Evolutionary conservation across 2,329 filamentous ascomycete genomes (phyloP), one percentile per base, ranked within the genome.

Genomic region (Ceratocystis smalleyi): DNA sequence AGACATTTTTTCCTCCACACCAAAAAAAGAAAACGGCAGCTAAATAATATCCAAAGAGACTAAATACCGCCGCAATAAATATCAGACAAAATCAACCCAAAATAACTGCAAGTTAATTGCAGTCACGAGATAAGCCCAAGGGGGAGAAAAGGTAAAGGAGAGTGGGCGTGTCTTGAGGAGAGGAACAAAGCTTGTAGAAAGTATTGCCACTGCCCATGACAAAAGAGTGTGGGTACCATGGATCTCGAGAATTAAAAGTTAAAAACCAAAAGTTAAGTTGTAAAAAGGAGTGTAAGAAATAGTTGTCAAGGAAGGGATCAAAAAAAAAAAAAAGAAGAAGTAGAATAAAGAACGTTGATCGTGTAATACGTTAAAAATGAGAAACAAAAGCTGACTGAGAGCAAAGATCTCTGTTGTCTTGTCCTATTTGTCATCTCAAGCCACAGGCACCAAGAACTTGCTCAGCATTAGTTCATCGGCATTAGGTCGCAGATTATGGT

Each of bases 381-480:
- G 27, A 15, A 47, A 15, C 7, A 12, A 47, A 17, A 27, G 1
- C n/a, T 17, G 2, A 15, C 22, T 17, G 24, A 19, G 32, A 15
- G 35, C 35, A 40, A 40, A 40, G 32, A 40, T 40, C 1, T 40
- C 12, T 40, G 35, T 40, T 40, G 35, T 40, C 8, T 40, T 40
- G 35, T 40, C 35, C 35, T 40, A 40, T 40, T 40, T 40, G 35
- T 40, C 12, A 15, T 40, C 35, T 57, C 27, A 57, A 17, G 83
- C 83, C 72, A 87, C 87, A 66, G 88, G 85, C 65, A 63, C 83
- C 73, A 95, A 78, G 77, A 97, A 97, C 43, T 85, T 82, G 75
- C 88, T 91, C 64, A 86, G 81, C 74, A 96, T 83, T 69, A 99
- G 77, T 71, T 97, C 91, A 71, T 96, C 91, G 12, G 94, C 94